These are phyloP conservation scores for Garcia nutans DNA, from an alignment of 345 rosid genomes.

Conservation along the genomic window DNA sequence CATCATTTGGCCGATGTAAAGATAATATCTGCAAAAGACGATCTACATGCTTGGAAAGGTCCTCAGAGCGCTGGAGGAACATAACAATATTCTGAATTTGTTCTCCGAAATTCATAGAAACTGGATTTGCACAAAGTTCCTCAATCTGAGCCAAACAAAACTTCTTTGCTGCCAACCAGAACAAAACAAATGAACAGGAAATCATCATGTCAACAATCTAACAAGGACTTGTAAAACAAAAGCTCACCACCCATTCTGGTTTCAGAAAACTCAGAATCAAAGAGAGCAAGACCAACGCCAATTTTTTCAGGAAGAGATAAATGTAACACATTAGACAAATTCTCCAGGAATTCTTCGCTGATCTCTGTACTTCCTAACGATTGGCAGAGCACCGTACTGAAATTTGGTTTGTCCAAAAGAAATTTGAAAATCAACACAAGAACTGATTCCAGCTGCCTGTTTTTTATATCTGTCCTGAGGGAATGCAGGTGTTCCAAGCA, in stretches of 20 bases:
- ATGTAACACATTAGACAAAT: constrained; percentile 41
- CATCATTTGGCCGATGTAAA: constrained; percentile 52
- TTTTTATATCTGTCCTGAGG: constrained; percentile 39
- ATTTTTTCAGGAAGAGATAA: constrained; percentile 70
- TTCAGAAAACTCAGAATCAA: constrained; percentile 55
- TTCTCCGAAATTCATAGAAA: constrained; percentile 50
- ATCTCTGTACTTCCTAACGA: constrained; percentile 47
- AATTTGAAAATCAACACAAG: constrained; percentile 51
- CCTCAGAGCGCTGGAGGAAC: constrained; percentile 76
- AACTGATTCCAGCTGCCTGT: constrained; percentile 46
- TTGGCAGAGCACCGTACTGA: constrained; percentile 57
- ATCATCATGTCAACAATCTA: not conserved
- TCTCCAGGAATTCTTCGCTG: constrained; percentile 46
- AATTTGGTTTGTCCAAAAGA: constrained; percentile 55
- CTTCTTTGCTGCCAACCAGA: constrained; percentile 54
- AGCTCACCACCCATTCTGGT: constrained; percentile 52
- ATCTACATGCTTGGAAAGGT: constrained; percentile 69
- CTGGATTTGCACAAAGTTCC: constrained; percentile 49
- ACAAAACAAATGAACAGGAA: constrained; percentile 7
- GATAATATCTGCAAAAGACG: constrained; percentile 67
- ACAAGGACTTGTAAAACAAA: not conserved
- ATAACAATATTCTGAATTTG: constrained; percentile 65
- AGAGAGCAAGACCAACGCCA: constrained; percentile 66
- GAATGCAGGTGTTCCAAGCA: constrained; percentile 56
- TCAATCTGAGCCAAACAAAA: constrained; percentile 66